These are phyloP conservation scores for Mycena kentingensis DNA, from an alignment of 768 basidiomycete genomes.

Conservation along the genomic window DNA sequence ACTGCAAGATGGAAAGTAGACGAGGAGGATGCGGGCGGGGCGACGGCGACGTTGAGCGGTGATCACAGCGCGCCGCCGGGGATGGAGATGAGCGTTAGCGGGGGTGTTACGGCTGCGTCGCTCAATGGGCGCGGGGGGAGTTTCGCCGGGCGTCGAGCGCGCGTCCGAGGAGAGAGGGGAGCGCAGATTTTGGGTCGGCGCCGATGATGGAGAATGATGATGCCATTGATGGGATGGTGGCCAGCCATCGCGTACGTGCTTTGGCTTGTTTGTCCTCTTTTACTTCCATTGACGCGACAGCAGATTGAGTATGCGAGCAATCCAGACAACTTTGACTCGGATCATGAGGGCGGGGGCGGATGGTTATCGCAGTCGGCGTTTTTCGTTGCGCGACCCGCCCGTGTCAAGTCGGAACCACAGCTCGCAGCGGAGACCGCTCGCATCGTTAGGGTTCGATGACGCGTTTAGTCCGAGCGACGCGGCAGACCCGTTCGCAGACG, in stretches of 20 bases:
- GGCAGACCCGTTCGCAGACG: conserved; percentile 57
- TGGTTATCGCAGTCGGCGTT: conserved; percentile 84
- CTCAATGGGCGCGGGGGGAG: conserved; percentile 52
- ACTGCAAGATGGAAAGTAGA: conserved; percentile 66
- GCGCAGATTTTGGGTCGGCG: conserved; percentile 65
- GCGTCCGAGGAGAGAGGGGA: conserved; percentile 49
- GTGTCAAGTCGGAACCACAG: conserved; percentile 48
- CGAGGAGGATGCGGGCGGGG: conserved; percentile 50
- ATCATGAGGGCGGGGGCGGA: conserved; percentile 78
- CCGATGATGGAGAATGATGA: conserved; percentile 50
- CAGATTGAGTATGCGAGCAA: conserved; percentile 47
- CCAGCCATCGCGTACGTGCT: conserved; percentile 41
- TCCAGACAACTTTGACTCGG: conserved; percentile 59
- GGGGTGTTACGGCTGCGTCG: neutral
- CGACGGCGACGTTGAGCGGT: conserved; percentile 9
- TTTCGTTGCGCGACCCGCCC: conserved; percentile 51
- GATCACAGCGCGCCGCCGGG: no score
- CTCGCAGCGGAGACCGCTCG: conserved; percentile 45
- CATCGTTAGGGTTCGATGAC: conserved; percentile 44
- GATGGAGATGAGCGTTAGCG: no score
- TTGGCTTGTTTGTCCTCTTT: conserved; percentile 34
- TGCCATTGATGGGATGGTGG: conserved; percentile 48
- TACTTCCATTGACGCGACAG: conserved; percentile 3
- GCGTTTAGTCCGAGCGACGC: conserved; percentile 46
- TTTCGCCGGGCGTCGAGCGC: conserved; percentile 54